Evolutionary conservation across 495 filamentous ascomycete genomes (phyloP).

Genomic region (Penicillium soppii): DNA sequence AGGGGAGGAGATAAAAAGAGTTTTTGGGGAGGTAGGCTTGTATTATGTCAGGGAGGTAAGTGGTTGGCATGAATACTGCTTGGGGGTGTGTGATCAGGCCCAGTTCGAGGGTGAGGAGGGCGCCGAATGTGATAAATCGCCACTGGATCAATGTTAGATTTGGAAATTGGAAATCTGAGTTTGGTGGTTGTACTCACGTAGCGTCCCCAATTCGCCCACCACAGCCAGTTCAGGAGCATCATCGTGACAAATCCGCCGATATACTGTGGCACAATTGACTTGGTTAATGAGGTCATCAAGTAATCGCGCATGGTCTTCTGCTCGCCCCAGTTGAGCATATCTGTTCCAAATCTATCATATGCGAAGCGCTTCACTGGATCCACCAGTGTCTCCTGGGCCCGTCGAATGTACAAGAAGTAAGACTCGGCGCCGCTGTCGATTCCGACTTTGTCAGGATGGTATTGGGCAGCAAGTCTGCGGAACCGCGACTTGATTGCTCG

Average conservation of each 20-base stretch:
- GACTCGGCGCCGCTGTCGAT: constrained; percentile 38
- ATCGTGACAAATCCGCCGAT: constrained; percentile 58
- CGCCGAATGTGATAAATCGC: constrained; percentile 76
- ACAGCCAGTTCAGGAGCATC: constrained; percentile 67
- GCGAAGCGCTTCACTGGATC: constrained; percentile 82
- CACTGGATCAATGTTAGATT: constrained; percentile 49
- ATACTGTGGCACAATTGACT: constrained; percentile 62
- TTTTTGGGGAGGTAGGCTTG: constrained; percentile 55
- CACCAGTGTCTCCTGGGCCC: constrained; percentile 77
- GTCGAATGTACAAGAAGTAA: constrained; percentile 79
- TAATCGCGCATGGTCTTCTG: constrained; percentile 74
- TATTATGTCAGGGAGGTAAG: constrained; percentile 38
- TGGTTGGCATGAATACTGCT: constrained; percentile 34
- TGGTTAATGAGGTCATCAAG: constrained; percentile 61
- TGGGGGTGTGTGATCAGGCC: constrained; percentile 66
- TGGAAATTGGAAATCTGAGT: not conserved
- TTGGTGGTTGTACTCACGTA: constrained; percentile 42
- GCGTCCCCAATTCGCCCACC: constrained; percentile 79
- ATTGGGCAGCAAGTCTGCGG: constrained; percentile 75
- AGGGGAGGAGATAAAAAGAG: constrained; percentile 72
- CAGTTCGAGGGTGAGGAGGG: constrained; percentile 71
- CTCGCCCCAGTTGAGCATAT: constrained; percentile 65
- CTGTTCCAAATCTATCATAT: constrained; percentile 88
- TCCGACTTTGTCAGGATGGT: constrained; percentile 86
- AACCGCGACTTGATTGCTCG: constrained; percentile 80